Evolutionary conservation across 2,329 filamentous ascomycete species (phyloP).

Genomic region (Didymella keratinophila): DNA sequence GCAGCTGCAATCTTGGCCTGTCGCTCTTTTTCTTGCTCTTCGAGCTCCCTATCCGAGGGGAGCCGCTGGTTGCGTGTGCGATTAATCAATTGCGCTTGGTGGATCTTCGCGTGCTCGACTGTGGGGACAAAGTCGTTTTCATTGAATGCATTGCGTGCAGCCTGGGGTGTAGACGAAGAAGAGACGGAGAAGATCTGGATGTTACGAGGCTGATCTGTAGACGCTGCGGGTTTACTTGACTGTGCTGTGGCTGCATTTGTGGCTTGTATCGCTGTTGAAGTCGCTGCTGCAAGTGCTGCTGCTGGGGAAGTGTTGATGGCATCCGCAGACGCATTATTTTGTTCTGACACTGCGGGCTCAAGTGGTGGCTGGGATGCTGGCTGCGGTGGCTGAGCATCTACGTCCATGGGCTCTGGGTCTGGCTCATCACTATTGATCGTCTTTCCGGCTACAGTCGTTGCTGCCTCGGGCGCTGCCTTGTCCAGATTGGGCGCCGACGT

Average conservation of each 20-base stretch:
- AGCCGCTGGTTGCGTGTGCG: slow-evolving; percentile 77
- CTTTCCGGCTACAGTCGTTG: slow-evolving; percentile 37
- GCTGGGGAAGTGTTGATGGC: slow-evolving; percentile 30
- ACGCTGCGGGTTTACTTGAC: slow-evolving; percentile 22
- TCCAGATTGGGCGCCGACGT: slow-evolving; percentile 33
- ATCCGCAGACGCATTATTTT: slow-evolving; percentile 26
- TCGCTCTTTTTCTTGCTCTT: slow-evolving; percentile 71
- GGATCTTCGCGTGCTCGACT: slow-evolving; percentile 76
- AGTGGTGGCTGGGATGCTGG: slow-evolving; percentile 14
- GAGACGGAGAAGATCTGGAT: slow-evolving; percentile 82
- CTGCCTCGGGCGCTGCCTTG: slow-evolving; percentile 36
- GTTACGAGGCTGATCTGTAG: slow-evolving; percentile 50
- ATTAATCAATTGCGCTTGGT: slow-evolving; percentile 71
- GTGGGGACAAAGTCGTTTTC: slow-evolving; percentile 80
- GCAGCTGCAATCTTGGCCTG: slow-evolving; percentile 71
- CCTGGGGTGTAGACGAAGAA: slow-evolving; percentile 74
- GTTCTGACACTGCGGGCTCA: slow-evolving; percentile 25
- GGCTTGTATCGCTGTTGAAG: slow-evolving; percentile 27
- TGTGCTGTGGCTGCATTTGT: slow-evolving; percentile 22
- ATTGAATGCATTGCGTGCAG: slow-evolving; percentile 71
- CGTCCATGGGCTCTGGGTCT: slow-evolving; percentile 42
- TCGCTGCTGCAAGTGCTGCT: slow-evolving; percentile 33
- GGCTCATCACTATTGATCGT: slow-evolving; percentile 33
- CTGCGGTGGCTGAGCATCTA: slow-evolving; percentile 32
- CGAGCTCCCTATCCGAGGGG: slow-evolving; percentile 81